Base-by-base conservation (phyloP, 2,329 filamentous ascomycete species). In the Dendryphion nanum region DNA sequence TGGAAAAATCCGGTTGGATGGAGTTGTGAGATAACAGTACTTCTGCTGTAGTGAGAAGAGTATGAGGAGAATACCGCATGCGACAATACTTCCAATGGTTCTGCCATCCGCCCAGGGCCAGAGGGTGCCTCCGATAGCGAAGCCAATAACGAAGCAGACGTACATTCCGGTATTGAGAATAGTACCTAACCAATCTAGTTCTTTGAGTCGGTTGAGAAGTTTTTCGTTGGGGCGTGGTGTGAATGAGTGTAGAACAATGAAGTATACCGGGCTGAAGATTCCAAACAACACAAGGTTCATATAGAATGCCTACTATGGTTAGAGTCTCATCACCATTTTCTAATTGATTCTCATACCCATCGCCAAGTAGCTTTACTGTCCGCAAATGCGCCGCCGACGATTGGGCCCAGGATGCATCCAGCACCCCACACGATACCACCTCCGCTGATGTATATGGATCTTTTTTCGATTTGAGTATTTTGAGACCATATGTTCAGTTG, bases 231-330 rank as follows among this genome's bases (percentile, higher is more conserved):
- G 31, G 1, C 35, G 37, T 1, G 44, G 46, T 16, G 39, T 33
- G 18, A 38, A 17, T 12, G 17, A 19, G 1, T 47, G 10, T 7
- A 33, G 10, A 10, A 43, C 30, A 37, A 50, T 41, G 7, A 53
- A 30, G 21, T 41, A 47, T 2, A 44, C 32, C 4, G 74, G 70
- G 3, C 66, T 51, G 26, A 68, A 63, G 5, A 69, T 50, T 3
- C 59, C 76, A 1, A 74, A 66, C 28, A 75, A 55, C 20, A 66
- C 56, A 1, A 81, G 63, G 47, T 81, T 82, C 59, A 82, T 73
- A 48, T 82, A 82, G 51, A 77, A 76, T 0, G 35, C 36, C 35
- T 30, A 30, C 7, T 8, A 26, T 8, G 8, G 8, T 26, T 26
- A 26, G 23, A 7, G 29, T 30, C 16, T 17, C 7, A 30, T 7